Conservation (phyloP, 768 basidiomycete species). For the Termitomyces eurrhizus region DNA sequence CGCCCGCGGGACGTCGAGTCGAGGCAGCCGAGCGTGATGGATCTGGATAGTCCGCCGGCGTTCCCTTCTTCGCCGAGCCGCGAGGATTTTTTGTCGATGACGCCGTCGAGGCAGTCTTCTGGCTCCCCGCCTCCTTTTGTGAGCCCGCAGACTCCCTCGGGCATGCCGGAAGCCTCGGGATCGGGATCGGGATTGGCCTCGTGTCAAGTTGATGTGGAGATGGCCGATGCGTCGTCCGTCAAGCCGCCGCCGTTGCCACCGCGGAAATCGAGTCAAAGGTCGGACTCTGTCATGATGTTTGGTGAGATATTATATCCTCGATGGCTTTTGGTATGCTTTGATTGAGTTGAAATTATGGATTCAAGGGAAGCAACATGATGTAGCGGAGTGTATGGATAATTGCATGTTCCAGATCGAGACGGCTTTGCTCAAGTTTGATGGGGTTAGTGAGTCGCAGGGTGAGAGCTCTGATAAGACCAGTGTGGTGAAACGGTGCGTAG, state of each 20-base stretch:
- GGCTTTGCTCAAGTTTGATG: constrained; percentile 74
- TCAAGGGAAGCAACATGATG: constrained; percentile 92
- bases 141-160: constrained; percentile 20
- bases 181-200: constrained; percentile 28
- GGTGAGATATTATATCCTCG: constrained; percentile 41
- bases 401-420: constrained; percentile 99
- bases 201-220: constrained; percentile 31
- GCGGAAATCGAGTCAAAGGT: constrained; percentile 44
- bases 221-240: constrained; percentile 24
- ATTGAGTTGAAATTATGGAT: constrained; percentile 11
- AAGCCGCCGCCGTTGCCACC: constrained; percentile 58
- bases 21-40: constrained; percentile 43
- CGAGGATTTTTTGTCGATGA: constrained; percentile 29
- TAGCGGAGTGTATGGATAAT: constrained; percentile 98
- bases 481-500: constrained; percentile 72
- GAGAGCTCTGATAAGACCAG: constrained; percentile 59
- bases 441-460: constrained; percentile 35
- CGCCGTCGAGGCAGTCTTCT: constrained; percentile 23
- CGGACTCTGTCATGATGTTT: constrained; percentile 88
- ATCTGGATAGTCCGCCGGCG: constrained; percentile 45
- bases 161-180: constrained; percentile 29
- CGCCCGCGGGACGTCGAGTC: constrained; percentile 47
- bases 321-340: background rate
- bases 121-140: constrained; percentile 24
- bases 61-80: constrained; percentile 30